These are phyloP conservation scores for Raphanus sativus DNA, from an alignment of 345 rosid species.

Conservation along the genomic window DNA sequence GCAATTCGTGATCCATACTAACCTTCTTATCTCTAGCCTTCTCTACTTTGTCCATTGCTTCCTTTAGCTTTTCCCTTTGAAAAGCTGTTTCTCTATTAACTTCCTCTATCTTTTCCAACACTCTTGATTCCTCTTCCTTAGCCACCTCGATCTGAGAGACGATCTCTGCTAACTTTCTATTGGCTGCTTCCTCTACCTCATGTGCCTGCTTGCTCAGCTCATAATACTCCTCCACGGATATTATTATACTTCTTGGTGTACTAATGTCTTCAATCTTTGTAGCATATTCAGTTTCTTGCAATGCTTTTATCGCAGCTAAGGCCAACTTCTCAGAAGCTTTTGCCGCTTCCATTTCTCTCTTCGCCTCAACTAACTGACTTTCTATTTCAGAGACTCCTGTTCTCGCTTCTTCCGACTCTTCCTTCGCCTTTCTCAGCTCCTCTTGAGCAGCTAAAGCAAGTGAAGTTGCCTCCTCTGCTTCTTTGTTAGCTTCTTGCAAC, in stretches of 20 bases:
- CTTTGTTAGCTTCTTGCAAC: constrained; percentile 59
- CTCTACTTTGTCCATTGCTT: constrained; percentile 76
- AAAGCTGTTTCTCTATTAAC: constrained; percentile 58
- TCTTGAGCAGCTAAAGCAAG: constrained; percentile 58
- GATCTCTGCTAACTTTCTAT: constrained; percentile 66
- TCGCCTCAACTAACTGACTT: constrained; percentile 57
- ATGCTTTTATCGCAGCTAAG: constrained; percentile 76
- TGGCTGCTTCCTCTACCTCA: constrained; percentile 84
- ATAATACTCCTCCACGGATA: constrained; percentile 82
- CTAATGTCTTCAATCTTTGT: constrained; percentile 34
- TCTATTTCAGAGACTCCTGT: constrained; percentile 57
- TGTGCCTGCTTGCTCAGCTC: constrained; percentile 79
- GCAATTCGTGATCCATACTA: constrained; percentile 74
- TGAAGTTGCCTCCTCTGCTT: constrained; percentile 74
- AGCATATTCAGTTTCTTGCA: constrained; percentile 73
- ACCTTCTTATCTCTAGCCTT: constrained; percentile 81
- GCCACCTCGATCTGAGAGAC: constrained; percentile 77
- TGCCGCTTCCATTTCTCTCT: constrained; percentile 87
- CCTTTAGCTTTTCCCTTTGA: constrained; percentile 57
- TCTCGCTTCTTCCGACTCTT: constrained; percentile 71
- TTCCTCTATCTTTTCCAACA: constrained; percentile 62
- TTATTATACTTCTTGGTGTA: constrained; percentile 50
- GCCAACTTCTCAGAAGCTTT: constrained; percentile 88
- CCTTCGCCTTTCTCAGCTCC: constrained; percentile 72
- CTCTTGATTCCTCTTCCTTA: constrained; percentile 64